These are phyloP conservation scores for Ephemerocybe angulata DNA, from an alignment of 768 basidiomycete genomes.

Conservation along the genomic window DNA sequence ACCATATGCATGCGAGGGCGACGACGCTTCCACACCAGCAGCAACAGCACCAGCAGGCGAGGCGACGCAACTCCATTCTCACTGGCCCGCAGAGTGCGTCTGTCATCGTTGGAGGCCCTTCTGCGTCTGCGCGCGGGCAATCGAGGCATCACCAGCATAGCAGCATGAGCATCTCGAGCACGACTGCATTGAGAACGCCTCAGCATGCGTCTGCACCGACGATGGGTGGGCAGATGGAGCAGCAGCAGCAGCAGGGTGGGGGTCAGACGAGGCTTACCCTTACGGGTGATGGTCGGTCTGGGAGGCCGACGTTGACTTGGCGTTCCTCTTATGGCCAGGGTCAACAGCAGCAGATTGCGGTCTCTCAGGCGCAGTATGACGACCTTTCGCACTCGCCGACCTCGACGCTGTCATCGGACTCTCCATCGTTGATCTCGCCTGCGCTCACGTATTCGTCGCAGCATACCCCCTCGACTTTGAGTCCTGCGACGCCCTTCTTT, in stretches of 20 bases:
- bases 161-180: slow-evolving; percentile 43
- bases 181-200: slow-evolving; percentile 27
- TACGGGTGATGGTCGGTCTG: not conserved
- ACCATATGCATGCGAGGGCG: slow-evolving; percentile 7
- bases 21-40: slow-evolving; percentile 7
- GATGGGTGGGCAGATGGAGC: slow-evolving; percentile 19
- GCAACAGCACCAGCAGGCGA: slow-evolving; percentile 17
- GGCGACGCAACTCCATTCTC: not conserved
- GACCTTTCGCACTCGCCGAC: slow-evolving; percentile 10
- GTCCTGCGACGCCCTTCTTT: slow-evolving; percentile 71
- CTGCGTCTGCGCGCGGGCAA: slow-evolving; percentile 17
- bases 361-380: not conserved
- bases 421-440: slow-evolving; percentile 58
- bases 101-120: slow-evolving; percentile 8
- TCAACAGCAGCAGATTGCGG: not conserved
- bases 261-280: not conserved
- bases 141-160: slow-evolving; percentile 44
- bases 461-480: slow-evolving; percentile 60
- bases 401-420: slow-evolving; percentile 6
- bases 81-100: not conserved
- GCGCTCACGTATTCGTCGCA: slow-evolving; percentile 66
- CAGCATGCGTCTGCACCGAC: slow-evolving; percentile 29
- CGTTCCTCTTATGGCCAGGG: not conserved
- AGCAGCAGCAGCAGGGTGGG: slow-evolving; percentile 19
- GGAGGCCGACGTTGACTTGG: not conserved